Percentiles rank a stretch among this genome's conserved stretches.
Conservation (phyloP, 495 filamentous ascomycete genomes). For the Cladorrhinum samala region DNA sequence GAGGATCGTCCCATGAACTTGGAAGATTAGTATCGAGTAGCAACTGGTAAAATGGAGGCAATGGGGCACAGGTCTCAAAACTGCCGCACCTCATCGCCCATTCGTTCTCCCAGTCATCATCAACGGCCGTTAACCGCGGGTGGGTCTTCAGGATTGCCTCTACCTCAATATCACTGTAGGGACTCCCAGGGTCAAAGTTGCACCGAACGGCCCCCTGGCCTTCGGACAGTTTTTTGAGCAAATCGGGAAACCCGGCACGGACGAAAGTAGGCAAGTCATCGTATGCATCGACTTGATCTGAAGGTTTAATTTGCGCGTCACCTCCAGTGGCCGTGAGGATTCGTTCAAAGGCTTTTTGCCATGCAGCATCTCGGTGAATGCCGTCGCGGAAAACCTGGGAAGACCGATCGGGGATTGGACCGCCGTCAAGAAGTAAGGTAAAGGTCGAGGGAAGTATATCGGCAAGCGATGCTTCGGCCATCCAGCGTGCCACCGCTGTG, state of each 20-base stretch:
- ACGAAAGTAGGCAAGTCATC: not conserved
- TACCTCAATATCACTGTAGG: no score
- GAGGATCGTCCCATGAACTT: no score
- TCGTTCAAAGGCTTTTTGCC: not conserved
- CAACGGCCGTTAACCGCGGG: no score
- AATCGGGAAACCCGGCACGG: not conserved
- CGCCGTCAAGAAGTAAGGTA: not conserved
- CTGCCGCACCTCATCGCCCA: no score
- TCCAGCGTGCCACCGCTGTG: not conserved
- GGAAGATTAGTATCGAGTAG: no score
- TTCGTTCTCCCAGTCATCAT: no score
- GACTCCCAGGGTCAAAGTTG: not conserved
- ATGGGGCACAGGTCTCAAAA: no score
- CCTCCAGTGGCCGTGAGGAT: not conserved
- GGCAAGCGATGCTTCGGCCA: not conserved
- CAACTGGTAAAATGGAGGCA: no score
- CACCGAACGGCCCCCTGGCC: not conserved
- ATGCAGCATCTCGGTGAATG: not conserved
- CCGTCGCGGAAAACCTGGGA: not conserved
- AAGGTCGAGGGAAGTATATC: not conserved
- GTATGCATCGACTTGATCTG: not conserved
- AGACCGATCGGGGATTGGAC: not conserved
- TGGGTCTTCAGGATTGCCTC: no score
- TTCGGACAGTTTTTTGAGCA: not conserved
- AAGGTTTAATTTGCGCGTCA: not conserved